Conservation (phyloP, 2,329 filamentous ascomycete genomes). For the Domatiomyces globalis region DNA sequence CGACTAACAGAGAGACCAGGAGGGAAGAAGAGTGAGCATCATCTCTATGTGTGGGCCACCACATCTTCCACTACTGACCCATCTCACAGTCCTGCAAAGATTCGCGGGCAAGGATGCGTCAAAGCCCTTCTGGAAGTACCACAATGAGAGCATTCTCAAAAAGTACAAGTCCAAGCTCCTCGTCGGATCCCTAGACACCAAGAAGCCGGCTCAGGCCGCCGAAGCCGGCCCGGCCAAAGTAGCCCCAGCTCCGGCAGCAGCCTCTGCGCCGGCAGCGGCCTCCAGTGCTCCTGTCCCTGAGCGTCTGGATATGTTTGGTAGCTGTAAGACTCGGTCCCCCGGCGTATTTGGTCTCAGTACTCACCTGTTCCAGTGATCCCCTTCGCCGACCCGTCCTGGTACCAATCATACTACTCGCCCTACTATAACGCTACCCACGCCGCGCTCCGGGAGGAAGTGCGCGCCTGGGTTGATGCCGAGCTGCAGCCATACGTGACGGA, state of each 20-base stretch:
- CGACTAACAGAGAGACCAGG: constrained; percentile 30
- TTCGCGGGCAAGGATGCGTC: constrained; percentile 54
- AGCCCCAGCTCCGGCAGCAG: constrained; percentile 24
- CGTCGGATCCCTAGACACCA: constrained; percentile 67
- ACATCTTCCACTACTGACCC: constrained; percentile 1
- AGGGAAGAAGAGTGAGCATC: constrained; percentile 52
- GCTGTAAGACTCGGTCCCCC: neutral
- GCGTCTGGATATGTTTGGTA: constrained; percentile 67
- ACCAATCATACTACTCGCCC: constrained; percentile 90
- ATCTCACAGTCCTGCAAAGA: constrained; percentile 43
- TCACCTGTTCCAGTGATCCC: constrained; percentile 52
- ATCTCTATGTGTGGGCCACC: constrained; percentile 2
- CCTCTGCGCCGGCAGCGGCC: neutral
- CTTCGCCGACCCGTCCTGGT: constrained; percentile 87
- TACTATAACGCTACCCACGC: constrained; percentile 94
- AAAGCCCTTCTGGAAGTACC: constrained; percentile 55
- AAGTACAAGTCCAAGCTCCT: constrained; percentile 48
- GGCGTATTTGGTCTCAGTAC: neutral
- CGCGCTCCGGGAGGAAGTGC: constrained; percentile 76
- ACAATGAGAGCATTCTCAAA: constrained; percentile 47
- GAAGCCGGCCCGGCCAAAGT: constrained; percentile 25
- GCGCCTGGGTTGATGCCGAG: constrained; percentile 78
- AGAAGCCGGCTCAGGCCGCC: constrained; percentile 48
- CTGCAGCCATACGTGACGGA: constrained; percentile 86
- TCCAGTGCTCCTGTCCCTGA: constrained; percentile 29